phyloP scores from a whole-genome alignment of 2,329 filamentous ascomycete species.

The Phyllosticta citrichinensis region DNA sequence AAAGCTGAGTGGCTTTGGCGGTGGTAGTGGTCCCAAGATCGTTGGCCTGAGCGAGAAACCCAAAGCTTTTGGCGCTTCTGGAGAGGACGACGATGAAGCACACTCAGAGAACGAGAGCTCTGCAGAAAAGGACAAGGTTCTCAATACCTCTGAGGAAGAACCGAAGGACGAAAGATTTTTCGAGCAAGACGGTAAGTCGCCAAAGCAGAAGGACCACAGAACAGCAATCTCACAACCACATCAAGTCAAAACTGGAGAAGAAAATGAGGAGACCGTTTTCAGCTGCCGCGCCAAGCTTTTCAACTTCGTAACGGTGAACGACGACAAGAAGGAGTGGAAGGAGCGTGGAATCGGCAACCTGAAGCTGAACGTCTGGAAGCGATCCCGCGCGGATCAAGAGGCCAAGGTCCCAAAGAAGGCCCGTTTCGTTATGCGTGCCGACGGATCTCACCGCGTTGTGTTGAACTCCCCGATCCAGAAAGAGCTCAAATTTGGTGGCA shows the following conservation, averaged over 20 bases:
- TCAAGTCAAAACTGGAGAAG: slow-evolving; percentile 71
- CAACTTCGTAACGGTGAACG: slow-evolving; percentile 56
- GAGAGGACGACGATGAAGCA: slow-evolving; percentile 46
- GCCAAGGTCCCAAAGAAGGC: slow-evolving; percentile 38
- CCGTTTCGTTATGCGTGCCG: slow-evolving; percentile 81
- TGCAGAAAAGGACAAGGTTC: slow-evolving; percentile 30
- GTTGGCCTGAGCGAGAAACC: slow-evolving; percentile 48
- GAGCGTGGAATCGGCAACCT: slow-evolving; percentile 77
- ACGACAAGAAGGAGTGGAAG: slow-evolving; percentile 60
- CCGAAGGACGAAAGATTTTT: slow-evolving; percentile 51
- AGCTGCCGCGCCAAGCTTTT: slow-evolving; percentile 77
- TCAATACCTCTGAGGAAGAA: slow-evolving; percentile 29
- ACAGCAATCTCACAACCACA: slow-evolving; percentile 27
- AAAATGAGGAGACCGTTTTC: slow-evolving; percentile 66
- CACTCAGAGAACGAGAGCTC: slow-evolving; percentile 34
- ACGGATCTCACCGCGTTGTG: slow-evolving; percentile 77
- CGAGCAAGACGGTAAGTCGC: slow-evolving; percentile 53
- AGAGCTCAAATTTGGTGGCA: slow-evolving; percentile 66
- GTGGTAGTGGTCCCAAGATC: slow-evolving; percentile 41
- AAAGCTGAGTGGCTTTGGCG: slow-evolving; percentile 60
- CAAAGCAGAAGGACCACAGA: slow-evolving; percentile 10
- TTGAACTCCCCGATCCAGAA: slow-evolving; percentile 76
- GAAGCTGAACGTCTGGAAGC: slow-evolving; percentile 56
- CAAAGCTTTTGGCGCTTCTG: slow-evolving; percentile 69
- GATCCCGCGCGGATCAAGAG: slow-evolving; percentile 31